Evolutionary conservation across 2,329 filamentous ascomycete genomes (phyloP), one percentile per base, ranked within the genome.

Genomic region (Magnaporthiopsis poae): DNA sequence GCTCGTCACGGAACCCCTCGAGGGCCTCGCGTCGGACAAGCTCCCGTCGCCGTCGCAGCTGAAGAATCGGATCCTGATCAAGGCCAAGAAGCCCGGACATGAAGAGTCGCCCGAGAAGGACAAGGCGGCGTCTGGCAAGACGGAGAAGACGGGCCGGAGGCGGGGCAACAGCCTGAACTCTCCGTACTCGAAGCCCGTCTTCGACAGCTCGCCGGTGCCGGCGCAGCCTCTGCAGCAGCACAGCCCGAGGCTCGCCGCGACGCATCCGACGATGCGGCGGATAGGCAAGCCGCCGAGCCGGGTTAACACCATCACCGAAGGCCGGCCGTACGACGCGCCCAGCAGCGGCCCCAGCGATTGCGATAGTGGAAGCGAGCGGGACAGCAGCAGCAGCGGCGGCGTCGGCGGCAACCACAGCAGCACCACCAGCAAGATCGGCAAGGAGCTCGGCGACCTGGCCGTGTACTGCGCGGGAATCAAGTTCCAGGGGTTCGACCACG

Each of bases 11-110:
- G 86, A 92, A 71, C 90, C 92, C 0, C 77, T 97, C 25, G 64
- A 65, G 33, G 86, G 91, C 68, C 82, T 85, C 1, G 86, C 88
- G 62, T 82, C 85, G 2, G 82, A 87, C 69, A 84, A 85, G 67
- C 83, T 98, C 15, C 95, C 95, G 0, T 90, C 91, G 1, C 95
- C 95, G 0, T 90, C 95, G 62, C 88, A 97, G 71, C 82, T 99
- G 62, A 90, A 89, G 78, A 82, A 90, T 72, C 88, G 88, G 60
- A 91, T 98, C 67, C 81, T 99, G 66, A 89, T 98, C 81, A 99
- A 99, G 77, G 95, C 97, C 69, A 99, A 98, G 78, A 90, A 90
- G 70, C 88, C 91, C 9, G 83, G 86, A 71, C 77, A 74, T 15
- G 79, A 81, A 61, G 80, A 84, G 63, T 77, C 74, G 67, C 77